Base-by-base conservation (phyloP, 2,329 filamentous ascomycete genomes). In the Paracorniculantispora psalliotae region DNA sequence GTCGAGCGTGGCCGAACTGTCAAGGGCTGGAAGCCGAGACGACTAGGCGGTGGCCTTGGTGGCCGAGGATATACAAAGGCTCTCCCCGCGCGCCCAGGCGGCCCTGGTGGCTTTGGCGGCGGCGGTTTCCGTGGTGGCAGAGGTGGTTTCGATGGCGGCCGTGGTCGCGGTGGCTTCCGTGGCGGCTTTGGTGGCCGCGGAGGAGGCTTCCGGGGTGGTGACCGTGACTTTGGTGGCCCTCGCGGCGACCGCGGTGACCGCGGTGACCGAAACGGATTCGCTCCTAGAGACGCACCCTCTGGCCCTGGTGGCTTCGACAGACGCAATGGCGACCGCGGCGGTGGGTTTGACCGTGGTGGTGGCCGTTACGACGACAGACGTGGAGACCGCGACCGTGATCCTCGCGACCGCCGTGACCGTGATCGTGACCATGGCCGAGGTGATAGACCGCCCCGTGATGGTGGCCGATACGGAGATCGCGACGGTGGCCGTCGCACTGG, bases 1-100 rank as follows among this genome's bases (percentile, higher is more conserved):
- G 93, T 97, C 62, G 94, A 99, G 77, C 88, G 94, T 69, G 94
- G 94, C 65, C 89, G 94, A 66, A 97, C 94, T 33, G 91, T 97
- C 43, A 90, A 90, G 69, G 91, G 89, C 51, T 99, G 94, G 94
- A 89, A 90, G 69, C 94, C 94, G 62, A 88, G 90, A 66, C 88
- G 94, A 63, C 88, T 96, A 55, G 94, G 93, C 60, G 94, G 94
- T 64, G 94, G 94, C 49, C 84, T 97, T 2, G 94, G 94, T 63
- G 93, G 93, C 48, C 87, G 94, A 67, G 90, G 91, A 64, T 97
- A 97, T 75, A 97, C 93, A 59, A 96, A 93, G 74, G 85, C 87
- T 17, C 80, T 86, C 64, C 83, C 88, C 53, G 80, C 88, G 37
- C 85, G 91, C 56, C 91, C 91, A 63, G 88, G 81, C 61, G 80